These are phyloP conservation scores for Sordariomycetes sp. DNA, from an alignment of 2,329 filamentous ascomycete genomes.

Conservation along the genomic window DNA sequence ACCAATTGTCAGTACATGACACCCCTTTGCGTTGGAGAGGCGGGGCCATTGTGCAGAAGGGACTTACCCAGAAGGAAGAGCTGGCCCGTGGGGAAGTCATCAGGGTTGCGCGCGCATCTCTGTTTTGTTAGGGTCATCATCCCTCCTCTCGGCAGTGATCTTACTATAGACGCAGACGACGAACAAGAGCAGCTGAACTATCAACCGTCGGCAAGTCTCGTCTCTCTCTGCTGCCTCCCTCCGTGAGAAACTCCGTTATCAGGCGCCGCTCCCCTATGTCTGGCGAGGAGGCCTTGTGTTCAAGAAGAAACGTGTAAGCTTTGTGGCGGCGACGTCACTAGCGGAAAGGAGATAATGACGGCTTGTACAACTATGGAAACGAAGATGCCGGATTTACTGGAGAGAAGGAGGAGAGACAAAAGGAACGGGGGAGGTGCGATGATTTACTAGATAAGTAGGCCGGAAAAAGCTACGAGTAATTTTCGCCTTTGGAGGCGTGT, in stretches of 20 bases:
- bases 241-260: not conserved
- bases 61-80: conserved; percentile 69
- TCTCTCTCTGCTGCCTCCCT: not conserved
- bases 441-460: not conserved
- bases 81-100: conserved; percentile 71
- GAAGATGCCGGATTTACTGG: not conserved
- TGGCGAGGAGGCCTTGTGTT: not conserved
- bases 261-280: not conserved
- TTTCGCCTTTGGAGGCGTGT: not conserved
- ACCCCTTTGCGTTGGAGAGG: not conserved
- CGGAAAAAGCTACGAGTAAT: not conserved
- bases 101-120: conserved; percentile 11
- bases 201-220: not conserved
- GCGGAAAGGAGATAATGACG: not conserved
- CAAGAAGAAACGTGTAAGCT: not conserved
- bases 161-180: conserved; percentile 1
- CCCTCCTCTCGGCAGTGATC: not conserved
- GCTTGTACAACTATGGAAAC: not conserved
- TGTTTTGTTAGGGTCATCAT: conserved; percentile 2
- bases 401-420: not conserved
- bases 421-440: not conserved
- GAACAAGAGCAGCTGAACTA: not conserved
- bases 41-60: no score
- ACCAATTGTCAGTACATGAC: conserved; percentile 8
- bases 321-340: not conserved